A percentile compares a stretch with the other conserved stretches of the same genome.
These are phyloP conservation scores for Clonostachys rosea DNA, from an alignment of 2,329 filamentous ascomycete genomes.

Conservation along the genomic window DNA sequence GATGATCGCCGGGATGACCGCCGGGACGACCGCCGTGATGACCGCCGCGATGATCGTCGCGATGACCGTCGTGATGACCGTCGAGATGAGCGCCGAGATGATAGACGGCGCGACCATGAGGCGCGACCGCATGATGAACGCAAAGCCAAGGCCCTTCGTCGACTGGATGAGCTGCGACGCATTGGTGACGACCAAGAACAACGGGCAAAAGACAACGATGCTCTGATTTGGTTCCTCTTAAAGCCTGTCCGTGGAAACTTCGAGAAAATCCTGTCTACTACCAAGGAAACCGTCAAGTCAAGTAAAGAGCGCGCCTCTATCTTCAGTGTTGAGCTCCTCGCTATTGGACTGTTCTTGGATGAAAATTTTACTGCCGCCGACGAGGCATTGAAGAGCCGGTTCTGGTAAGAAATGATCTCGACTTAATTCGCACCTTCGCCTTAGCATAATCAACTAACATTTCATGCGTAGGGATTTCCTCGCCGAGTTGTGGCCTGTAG, in stretches of 20 bases:
- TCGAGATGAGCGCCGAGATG: constrained; percentile 5
- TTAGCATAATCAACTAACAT: constrained; percentile 1
- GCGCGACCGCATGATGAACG: constrained; percentile 30
- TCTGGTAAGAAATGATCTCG: constrained; percentile 37
- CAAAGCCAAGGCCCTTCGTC: constrained; percentile 31
- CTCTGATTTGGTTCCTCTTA: constrained; percentile 43
- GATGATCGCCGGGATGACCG: constrained; percentile 12
- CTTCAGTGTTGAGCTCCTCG: constrained; percentile 55
- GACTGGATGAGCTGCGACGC: constrained; percentile 34
- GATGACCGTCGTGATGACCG: constrained; percentile 10
- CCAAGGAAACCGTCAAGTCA: constrained; percentile 56
- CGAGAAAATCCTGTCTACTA: constrained; percentile 54
- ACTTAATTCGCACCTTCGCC: neutral
- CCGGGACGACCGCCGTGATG: constrained; percentile 14
- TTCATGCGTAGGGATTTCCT: constrained; percentile 32
- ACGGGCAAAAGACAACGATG: constrained; percentile 36
- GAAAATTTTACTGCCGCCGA: constrained; percentile 34
- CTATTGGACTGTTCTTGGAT: constrained; percentile 59
- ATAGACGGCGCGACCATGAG: constrained; percentile 14
- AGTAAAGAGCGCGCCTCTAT: constrained; percentile 58
- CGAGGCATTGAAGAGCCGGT: constrained; percentile 38
- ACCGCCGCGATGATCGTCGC: constrained; percentile 21
- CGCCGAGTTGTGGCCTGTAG: constrained; percentile 39
- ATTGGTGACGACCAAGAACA: constrained; percentile 46
- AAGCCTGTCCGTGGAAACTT: constrained; percentile 58